A percentile compares a stretch with the other conserved stretches of the same genome.
phyloP scores from a whole-genome alignment of 208 protist species.

The Leishmania arabica region DNA sequence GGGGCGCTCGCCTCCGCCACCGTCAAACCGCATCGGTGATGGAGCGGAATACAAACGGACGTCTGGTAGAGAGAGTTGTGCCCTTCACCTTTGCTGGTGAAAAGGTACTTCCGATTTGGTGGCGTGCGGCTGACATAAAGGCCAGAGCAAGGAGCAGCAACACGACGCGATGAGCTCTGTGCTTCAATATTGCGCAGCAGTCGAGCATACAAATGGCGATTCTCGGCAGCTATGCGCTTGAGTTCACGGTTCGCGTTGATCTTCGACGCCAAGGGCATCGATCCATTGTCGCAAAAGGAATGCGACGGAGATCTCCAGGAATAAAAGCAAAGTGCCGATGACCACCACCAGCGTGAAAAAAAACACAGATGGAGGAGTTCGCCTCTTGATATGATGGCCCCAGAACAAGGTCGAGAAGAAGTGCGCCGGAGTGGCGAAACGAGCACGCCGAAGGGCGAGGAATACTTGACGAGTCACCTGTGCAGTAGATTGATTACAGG shows the following conservation, averaged over 20 bases:
- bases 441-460: not conserved
- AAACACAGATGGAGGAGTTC: not conserved
- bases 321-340: not conserved
- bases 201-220: slow-evolving; percentile 42
- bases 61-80: slow-evolving; percentile 28
- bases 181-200: slow-evolving; percentile 30
- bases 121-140: too few species aligned
- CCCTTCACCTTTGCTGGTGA: not conserved
- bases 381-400: not conserved
- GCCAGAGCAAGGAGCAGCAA: not conserved
- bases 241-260: slow-evolving; percentile 41
- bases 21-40: slow-evolving; percentile 22
- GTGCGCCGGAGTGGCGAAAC: too few species aligned
- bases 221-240: slow-evolving; percentile 42
- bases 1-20: slow-evolving; percentile 10
- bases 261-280: slow-evolving; percentile 31
- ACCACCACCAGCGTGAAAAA: not conserved
- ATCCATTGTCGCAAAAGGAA: not conserved
- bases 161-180: slow-evolving; percentile 9
- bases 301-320: not conserved
- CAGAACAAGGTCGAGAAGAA: not conserved
- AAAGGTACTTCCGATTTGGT: not conserved
- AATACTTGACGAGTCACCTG: not conserved
- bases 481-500: not conserved
- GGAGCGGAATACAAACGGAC: slow-evolving; percentile 32